Evolutionary conservation across 169 alveolate genomes (phyloP).

Genomic region (Plasmodium falciparum): DNA sequence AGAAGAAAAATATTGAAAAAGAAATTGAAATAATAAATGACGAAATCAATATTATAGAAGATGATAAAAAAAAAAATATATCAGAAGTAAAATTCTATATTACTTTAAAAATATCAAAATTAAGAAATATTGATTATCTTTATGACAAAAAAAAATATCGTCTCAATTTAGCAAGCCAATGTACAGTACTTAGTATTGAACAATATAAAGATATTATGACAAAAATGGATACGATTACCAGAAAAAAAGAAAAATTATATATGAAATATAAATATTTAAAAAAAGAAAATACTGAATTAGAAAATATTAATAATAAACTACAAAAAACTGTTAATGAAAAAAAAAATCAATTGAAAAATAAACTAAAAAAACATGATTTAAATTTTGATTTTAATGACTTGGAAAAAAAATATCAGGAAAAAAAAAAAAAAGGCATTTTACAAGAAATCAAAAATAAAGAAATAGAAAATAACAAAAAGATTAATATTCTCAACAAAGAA

Average conservation of each 20-base stretch:
- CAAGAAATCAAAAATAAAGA: conserved; percentile 55
- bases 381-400: conserved; percentile 56
- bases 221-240: conserved; percentile 17
- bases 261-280: conserved; percentile 11
- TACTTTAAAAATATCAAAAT: conserved; percentile 35
- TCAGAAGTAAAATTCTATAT: conserved; percentile 52
- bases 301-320: conserved; percentile 32
- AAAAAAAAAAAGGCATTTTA: conserved; percentile 59
- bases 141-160: conserved; percentile 75
- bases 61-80: conserved; percentile 61
- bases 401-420: conserved; percentile 70
- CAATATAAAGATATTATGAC: conserved; percentile 38
- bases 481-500: conserved; percentile 22
- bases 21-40: conserved; percentile 57
- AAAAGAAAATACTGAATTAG: conserved; percentile 43
- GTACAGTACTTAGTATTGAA: conserved; percentile 38
- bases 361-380: conserved; percentile 55
- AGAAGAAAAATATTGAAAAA: conserved; percentile 51
- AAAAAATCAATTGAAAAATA: conserved; percentile 38
- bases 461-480: conserved; percentile 19
- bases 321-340: conserved; percentile 32
- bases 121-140: conserved; percentile 64
- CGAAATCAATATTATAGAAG: conserved; percentile 52
- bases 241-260: conserved; percentile 22
- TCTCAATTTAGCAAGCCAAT: conserved; percentile 36